Conservation (phyloP, 148 eudicot species). For the Fallopia convolvulus region DNA sequence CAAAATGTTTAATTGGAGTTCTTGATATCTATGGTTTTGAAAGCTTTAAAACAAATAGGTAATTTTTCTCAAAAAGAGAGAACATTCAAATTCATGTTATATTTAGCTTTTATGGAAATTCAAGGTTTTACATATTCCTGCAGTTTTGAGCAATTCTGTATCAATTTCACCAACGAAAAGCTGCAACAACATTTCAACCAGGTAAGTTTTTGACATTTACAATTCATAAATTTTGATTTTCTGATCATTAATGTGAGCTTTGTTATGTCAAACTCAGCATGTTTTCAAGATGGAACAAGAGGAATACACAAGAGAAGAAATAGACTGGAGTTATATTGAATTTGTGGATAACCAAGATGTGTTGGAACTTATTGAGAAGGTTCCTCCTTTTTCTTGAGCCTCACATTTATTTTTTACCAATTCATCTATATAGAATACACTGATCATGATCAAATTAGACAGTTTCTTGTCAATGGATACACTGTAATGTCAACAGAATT, state of each 20-base stretch:
- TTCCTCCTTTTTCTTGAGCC: conserved; percentile 11
- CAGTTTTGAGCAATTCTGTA: conserved; percentile 98
- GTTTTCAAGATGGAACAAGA: conserved; percentile 68
- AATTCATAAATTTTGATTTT: neutral
- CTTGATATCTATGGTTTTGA: conserved; percentile 98
- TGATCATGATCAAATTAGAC: neutral
- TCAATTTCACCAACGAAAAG: conserved; percentile 91
- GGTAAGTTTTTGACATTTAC: conserved; percentile 38
- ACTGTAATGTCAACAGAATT: neutral
- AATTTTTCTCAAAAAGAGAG: conserved; percentile 11
- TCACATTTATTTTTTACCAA: neutral
- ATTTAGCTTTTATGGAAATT: conserved; percentile 12
- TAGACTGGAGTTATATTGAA: conserved; percentile 93
- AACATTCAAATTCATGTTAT: neutral
- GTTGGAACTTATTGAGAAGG: conserved; percentile 94
- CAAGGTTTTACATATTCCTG: conserved; percentile 19
- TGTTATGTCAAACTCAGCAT: conserved; percentile 29
- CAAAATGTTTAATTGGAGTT: conserved; percentile 76
- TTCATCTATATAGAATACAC: neutral
- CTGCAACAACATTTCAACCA: conserved; percentile 96
- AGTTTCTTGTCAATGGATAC: neutral
- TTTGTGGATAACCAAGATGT: conserved; percentile 95
- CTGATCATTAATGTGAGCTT: neutral
- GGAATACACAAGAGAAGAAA: conserved; percentile 63
- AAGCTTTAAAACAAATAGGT: conserved; percentile 90